Evolutionary conservation across 2,329 filamentous ascomycete genomes (phyloP).

Genomic region (Fusarium albidum): DNA sequence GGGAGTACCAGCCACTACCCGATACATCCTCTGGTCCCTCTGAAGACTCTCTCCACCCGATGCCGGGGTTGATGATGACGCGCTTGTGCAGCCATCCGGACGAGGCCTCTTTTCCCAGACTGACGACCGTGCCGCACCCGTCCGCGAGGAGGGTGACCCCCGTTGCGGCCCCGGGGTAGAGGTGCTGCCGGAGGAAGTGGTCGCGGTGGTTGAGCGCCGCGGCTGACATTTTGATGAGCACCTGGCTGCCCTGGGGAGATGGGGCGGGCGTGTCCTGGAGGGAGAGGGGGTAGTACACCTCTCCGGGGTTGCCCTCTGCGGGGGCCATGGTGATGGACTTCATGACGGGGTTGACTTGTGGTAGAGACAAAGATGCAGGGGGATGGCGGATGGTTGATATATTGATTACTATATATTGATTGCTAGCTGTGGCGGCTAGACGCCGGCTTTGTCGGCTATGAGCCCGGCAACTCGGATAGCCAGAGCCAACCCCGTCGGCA

Average conservation of each 20-base stretch:
- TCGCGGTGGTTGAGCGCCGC: conserved; percentile 2
- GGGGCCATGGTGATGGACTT: not conserved
- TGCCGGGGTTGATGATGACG: not conserved
- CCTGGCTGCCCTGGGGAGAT: not conserved
- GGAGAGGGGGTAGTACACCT: not conserved
- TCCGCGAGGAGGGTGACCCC: not conserved
- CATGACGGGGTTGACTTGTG: not conserved
- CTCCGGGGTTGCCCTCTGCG: not conserved
- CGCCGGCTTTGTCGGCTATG: no score
- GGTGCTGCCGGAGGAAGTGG: not conserved
- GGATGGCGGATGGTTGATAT: no score
- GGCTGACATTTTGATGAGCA: not conserved
- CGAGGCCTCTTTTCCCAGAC: not conserved
- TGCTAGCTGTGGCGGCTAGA: no score
- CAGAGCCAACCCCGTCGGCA: no score
- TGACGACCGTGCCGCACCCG: not conserved
- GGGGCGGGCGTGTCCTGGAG: not conserved
- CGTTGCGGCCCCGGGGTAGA: not conserved
- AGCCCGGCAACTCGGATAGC: no score
- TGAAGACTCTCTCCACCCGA: not conserved
- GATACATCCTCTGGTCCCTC: not conserved
- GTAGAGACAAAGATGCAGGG: no score
- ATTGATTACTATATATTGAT: no score
- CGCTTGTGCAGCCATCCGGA: not conserved
- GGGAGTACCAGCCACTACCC: not conserved